Evolutionary conservation across 1,139 yeast species (phyloP).

Genomic region (Pichia sp.): DNA sequence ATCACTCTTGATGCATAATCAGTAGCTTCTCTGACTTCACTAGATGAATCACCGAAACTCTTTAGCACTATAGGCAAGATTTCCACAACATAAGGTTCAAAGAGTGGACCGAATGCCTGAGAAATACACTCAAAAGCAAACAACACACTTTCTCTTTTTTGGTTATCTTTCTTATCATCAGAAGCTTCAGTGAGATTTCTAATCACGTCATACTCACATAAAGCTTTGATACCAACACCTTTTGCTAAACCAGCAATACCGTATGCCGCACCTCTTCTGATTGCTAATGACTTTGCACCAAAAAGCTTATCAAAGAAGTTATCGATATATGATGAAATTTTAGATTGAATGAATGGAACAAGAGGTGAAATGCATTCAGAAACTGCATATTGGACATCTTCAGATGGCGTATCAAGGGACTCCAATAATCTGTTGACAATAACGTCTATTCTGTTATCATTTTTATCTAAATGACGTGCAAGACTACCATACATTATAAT

Average conservation of each 20-base stretch:
- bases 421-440: conserved; percentile 67
- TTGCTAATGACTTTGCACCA: conserved; percentile 44
- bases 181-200: conserved; percentile 78
- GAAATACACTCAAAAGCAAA: conserved; percentile 84
- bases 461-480: conserved; percentile 68
- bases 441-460: conserved; percentile 59
- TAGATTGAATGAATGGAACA: conserved; percentile 52
- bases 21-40: conserved; percentile 88
- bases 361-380: conserved; percentile 83
- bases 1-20: conserved; percentile 80
- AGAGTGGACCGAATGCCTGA: conserved; percentile 62
- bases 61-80: conserved; percentile 75
- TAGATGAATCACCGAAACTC: conserved; percentile 76
- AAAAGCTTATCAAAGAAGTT: conserved; percentile 56
- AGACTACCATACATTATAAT: conserved; percentile 84
- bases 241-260: conserved; percentile 92
- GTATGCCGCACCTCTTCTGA: conserved; percentile 90
- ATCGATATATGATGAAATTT: conserved; percentile 53
- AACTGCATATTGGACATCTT: conserved; percentile 81
- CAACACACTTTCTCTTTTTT: conserved; percentile 83
- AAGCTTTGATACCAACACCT: conserved; percentile 78
- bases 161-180: conserved; percentile 75
- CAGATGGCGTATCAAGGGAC: conserved; percentile 83
- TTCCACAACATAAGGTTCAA: conserved; percentile 93
- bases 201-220: conserved; percentile 72